Percentiles rank a stretch among this genome's conserved stretches.
These are phyloP conservation scores for Monilinia vaccinii-corymbosi DNA, from an alignment of 2,329 filamentous ascomycete genomes.

Conservation along the genomic window DNA sequence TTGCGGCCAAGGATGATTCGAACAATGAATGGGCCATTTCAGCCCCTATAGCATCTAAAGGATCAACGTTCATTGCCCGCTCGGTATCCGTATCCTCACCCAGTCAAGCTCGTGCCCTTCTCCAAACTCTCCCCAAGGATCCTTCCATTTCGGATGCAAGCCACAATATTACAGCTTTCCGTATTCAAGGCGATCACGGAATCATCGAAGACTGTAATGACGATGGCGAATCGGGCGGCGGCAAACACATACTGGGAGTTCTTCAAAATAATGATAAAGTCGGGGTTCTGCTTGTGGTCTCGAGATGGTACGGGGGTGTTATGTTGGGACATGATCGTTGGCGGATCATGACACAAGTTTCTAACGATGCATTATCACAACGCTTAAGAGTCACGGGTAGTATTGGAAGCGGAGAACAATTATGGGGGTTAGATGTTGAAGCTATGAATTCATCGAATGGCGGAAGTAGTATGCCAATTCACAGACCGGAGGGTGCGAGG, in stretches of 20 bases:
- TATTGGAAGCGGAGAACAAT: conserved; percentile 40
- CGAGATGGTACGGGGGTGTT: conserved; percentile 53
- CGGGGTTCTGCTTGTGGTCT: conserved; percentile 48
- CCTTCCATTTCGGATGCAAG: conserved; percentile 43
- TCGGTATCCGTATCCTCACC: conserved; percentile 35
- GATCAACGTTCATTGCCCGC: conserved; percentile 50
- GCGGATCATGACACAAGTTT: conserved; percentile 51
- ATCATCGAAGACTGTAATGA: conserved; percentile 33
- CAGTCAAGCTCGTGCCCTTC: conserved; percentile 34
- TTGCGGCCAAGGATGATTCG: neutral
- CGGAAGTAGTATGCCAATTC: conserved; percentile 55
- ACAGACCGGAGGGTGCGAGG: conserved; percentile 61
- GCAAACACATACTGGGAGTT: conserved; percentile 45
- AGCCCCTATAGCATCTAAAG: conserved; percentile 40
- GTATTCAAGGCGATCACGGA: conserved; percentile 17
- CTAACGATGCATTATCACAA: conserved; percentile 46
- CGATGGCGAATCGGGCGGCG: conserved; percentile 53
- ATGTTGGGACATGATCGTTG: conserved; percentile 54
- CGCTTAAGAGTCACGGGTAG: conserved; percentile 36
- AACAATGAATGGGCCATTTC: conserved; percentile 40
- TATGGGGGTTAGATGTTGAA: conserved; percentile 53
- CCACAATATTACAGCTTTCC: conserved; percentile 40
- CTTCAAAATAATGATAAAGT: conserved; percentile 42
- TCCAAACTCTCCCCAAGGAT: conserved; percentile 42
- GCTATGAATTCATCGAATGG: conserved; percentile 31